phyloP scores from a whole-genome alignment of 345 rosid species.

The Salix udensis region DNA sequence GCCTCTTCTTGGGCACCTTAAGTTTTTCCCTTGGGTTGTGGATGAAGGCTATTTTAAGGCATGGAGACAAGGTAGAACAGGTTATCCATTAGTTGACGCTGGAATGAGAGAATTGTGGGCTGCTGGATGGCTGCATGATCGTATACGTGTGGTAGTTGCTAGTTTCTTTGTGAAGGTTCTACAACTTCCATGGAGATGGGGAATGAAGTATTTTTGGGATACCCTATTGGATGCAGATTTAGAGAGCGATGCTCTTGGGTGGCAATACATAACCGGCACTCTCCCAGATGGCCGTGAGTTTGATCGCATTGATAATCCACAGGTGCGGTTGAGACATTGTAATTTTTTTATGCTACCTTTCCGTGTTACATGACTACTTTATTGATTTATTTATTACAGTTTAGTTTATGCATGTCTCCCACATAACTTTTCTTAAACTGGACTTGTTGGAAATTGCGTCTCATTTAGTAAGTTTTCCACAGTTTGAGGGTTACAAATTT shows the following conservation, averaged over 20 bases:
- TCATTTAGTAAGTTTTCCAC: constrained; percentile 21
- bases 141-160: constrained; percentile 91
- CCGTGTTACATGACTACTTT: not conserved
- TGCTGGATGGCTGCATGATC: constrained; percentile 93
- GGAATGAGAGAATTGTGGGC: constrained; percentile 99
- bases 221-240: constrained; percentile 93
- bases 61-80: constrained; percentile 99
- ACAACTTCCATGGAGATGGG: constrained; percentile 99
- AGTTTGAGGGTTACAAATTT: constrained; percentile 91
- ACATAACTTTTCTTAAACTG: not conserved
- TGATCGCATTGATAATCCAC: constrained; percentile 89
- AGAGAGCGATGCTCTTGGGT: constrained; percentile 97
- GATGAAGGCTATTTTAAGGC: constrained; percentile 87
- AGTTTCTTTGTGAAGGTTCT: constrained; percentile 97
- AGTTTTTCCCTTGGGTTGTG: constrained; percentile 89
- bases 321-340: constrained; percentile 37
- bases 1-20: constrained; percentile 92
- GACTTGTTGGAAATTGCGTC: not conserved
- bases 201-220: constrained; percentile 99
- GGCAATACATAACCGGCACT: constrained; percentile 96
- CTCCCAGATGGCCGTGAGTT: constrained; percentile 90
- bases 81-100: constrained; percentile 95
- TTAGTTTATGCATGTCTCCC: not conserved
- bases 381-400: not conserved
- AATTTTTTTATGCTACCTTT: not conserved